Evolutionary conservation across 768 basidiomycete genomes (phyloP).

Genomic region (Termitomyces sp.): DNA sequence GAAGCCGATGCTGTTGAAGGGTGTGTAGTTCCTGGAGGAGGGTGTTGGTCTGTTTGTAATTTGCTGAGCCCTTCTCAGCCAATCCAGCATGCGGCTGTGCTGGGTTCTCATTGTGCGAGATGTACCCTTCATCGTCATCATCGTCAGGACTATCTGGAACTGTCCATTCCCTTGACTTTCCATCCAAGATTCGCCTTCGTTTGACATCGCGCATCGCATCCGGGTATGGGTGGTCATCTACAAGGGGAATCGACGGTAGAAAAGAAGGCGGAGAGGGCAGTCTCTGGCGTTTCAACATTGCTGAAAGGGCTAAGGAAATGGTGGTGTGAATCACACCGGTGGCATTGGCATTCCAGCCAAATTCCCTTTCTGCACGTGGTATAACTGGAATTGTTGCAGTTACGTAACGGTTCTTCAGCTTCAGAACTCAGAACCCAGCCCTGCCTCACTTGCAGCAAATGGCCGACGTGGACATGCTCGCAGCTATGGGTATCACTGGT

Average conservation of each 20-base stretch:
- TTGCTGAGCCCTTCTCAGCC: slow-evolving; percentile 17
- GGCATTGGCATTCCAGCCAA: slow-evolving; percentile 1
- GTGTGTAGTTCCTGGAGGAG: slow-evolving; percentile 68
- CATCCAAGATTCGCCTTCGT: slow-evolving; percentile 49
- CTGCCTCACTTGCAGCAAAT: slow-evolving; percentile 13
- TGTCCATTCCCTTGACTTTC: slow-evolving; percentile 42
- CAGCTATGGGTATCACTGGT: slow-evolving; percentile 78
- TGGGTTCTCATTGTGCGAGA: slow-evolving; percentile 13
- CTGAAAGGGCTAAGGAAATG: not conserved
- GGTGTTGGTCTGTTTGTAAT: slow-evolving; percentile 59
- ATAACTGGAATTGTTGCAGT: not conserved
- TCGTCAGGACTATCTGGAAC: slow-evolving; percentile 20
- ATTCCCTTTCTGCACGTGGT: slow-evolving; percentile 4
- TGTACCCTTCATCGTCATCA: slow-evolving; percentile 26
- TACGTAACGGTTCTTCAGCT: slow-evolving; percentile 5
- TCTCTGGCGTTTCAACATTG: slow-evolving; percentile 53
- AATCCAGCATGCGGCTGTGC: slow-evolving; percentile 15
- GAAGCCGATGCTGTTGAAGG: slow-evolving; percentile 56
- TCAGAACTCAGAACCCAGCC: no score
- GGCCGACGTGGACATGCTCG: slow-evolving; percentile 63
- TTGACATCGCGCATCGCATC: slow-evolving; percentile 33
- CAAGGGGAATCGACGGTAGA: slow-evolving; percentile 18
- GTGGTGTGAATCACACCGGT: not conserved
- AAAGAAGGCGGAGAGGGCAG: slow-evolving; percentile 37
- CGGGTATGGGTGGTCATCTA: slow-evolving; percentile 22